Percentiles rank a stretch among this genome's conserved stretches.
Conservation (phyloP, 495 filamentous ascomycete genomes). For the Penicillium canescens region DNA sequence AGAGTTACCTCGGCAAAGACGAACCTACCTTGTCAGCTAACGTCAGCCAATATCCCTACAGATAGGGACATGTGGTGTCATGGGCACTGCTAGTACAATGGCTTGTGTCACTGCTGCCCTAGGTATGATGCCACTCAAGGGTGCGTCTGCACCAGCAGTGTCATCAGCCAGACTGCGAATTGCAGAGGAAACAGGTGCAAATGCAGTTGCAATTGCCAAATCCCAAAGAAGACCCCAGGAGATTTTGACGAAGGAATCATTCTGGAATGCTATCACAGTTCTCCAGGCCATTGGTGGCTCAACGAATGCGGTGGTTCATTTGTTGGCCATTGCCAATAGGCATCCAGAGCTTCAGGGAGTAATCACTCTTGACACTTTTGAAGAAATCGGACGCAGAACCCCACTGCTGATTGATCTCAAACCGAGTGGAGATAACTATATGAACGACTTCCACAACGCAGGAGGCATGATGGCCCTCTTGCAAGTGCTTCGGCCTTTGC, state of each 20-base stretch:
- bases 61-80: conserved; percentile 68
- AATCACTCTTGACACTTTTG: conserved; percentile 58
- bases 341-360: conserved; percentile 54
- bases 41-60: conserved; percentile 11
- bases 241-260: conserved; percentile 59
- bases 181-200: conserved; percentile 62
- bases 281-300: conserved; percentile 70
- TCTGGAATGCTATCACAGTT: conserved; percentile 67
- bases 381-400: conserved; percentile 58
- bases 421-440: conserved; percentile 68
- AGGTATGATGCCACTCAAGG: conserved; percentile 62
- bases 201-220: conserved; percentile 50
- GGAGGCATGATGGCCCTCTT: conserved; percentile 64
- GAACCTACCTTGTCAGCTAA: not conserved
- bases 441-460: conserved; percentile 70
- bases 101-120: conserved; percentile 63
- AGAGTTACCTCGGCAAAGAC: not conserved
- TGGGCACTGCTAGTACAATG: conserved; percentile 73
- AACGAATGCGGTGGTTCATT: conserved; percentile 67
- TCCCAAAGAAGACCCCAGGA: conserved; percentile 49
- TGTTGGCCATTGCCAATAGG: conserved; percentile 63
- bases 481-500: conserved; percentile 54
- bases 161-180: conserved; percentile 63
- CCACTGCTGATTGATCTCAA: conserved; percentile 68
- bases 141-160: conserved; percentile 63